These are phyloP conservation scores for Huntiella savannae DNA, from an alignment of 2,329 filamentous ascomycete species.

Conservation along the genomic window DNA sequence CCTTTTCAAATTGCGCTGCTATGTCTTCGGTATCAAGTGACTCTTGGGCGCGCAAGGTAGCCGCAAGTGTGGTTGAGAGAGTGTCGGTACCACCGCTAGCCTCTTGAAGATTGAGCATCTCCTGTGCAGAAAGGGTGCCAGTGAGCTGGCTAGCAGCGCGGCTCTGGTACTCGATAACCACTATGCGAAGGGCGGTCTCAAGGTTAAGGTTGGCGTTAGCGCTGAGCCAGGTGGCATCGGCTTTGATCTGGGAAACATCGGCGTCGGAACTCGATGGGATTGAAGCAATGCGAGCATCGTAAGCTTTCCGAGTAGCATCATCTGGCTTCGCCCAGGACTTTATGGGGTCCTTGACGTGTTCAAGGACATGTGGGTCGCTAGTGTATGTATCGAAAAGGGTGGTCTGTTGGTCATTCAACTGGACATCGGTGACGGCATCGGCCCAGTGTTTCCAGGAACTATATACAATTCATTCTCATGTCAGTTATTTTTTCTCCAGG, in stretches of 20 bases:
- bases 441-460: conserved; percentile 46
- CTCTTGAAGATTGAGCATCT: conserved; percentile 56
- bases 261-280: conserved; percentile 60
- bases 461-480: background rate
- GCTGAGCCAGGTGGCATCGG: conserved; percentile 73
- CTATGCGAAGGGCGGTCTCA: conserved; percentile 60
- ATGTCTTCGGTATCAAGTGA: conserved; percentile 35
- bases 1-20: conserved; percentile 40
- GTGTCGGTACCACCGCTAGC: conserved; percentile 47
- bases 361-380: conserved; percentile 45
- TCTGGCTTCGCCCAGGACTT: conserved; percentile 46
- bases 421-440: conserved; percentile 35
- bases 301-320: conserved; percentile 45
- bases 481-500: conserved; percentile 7
- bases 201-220: conserved; percentile 61
- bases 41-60: conserved; percentile 28
- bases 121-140: conserved; percentile 55
- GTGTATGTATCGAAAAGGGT: conserved; percentile 48
- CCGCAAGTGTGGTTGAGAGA: conserved; percentile 36
- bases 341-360: conserved; percentile 49
- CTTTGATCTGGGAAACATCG: conserved; percentile 62
- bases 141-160: conserved; percentile 55
- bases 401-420: conserved; percentile 33
- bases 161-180: conserved; percentile 67
- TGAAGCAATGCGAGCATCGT: conserved; percentile 70